phyloP scores from a whole-genome alignment of 306 rosid genomes.

The Urtica urens region DNA sequence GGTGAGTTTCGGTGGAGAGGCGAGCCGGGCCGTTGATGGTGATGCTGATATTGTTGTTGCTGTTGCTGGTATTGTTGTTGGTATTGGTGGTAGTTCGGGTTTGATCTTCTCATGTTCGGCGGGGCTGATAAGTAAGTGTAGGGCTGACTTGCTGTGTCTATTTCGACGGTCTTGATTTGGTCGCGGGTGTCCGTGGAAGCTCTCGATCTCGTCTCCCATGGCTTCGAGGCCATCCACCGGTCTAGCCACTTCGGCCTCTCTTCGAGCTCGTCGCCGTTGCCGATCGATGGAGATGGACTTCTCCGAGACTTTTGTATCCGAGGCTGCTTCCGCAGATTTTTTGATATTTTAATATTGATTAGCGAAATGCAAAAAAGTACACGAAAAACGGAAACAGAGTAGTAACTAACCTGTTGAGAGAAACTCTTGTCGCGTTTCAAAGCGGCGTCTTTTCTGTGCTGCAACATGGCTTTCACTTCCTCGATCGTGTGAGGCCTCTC shows the following conservation, averaged over 20 bases:
- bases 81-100: conserved; percentile 51
- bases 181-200: conserved; percentile 91
- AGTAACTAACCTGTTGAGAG: conserved; percentile 67
- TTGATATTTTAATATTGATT: no score
- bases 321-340: no score
- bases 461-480: conserved; percentile 91
- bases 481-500: conserved; percentile 78
- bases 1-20: conserved; percentile 50
- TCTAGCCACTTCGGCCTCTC: conserved; percentile 75
- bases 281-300: conserved; percentile 85
- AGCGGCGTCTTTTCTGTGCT: conserved; percentile 64
- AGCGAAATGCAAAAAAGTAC: background rate
- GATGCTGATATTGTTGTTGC: conserved; percentile 36
- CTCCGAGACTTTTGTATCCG: no score
- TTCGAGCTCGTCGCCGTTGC: conserved; percentile 66
- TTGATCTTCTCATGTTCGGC: conserved; percentile 51
- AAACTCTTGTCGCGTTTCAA: conserved; percentile 64
- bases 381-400: background rate
- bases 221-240: conserved; percentile 73
- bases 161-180: conserved; percentile 65
- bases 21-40: conserved; percentile 42
- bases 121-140: conserved; percentile 54
- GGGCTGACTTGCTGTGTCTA: conserved; percentile 83
- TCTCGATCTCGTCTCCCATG: conserved; percentile 75
- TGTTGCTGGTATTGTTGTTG: conserved; percentile 57